Percentiles rank a stretch among this genome's conserved stretches.
These are phyloP conservation scores for Petunia hybrid DNA, from an alignment of 305 asterid species.

Conservation along the genomic window DNA sequence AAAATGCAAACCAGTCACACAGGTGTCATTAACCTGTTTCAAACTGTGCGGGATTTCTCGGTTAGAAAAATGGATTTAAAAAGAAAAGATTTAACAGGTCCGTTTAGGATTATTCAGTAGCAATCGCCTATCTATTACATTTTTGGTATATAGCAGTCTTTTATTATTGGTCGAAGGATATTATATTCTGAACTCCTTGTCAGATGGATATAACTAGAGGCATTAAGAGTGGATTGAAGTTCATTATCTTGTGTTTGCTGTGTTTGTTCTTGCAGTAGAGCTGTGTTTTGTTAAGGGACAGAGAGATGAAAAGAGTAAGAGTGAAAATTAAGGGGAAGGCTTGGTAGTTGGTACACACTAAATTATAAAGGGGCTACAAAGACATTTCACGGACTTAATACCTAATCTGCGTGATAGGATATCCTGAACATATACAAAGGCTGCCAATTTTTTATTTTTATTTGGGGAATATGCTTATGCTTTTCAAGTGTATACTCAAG, in stretches of 20 bases:
- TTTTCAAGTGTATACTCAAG: background rate
- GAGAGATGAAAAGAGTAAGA: constrained; percentile 18
- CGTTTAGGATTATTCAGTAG: background rate
- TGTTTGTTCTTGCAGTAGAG: background rate
- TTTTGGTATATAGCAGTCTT: background rate
- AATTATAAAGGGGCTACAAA: constrained; percentile 16
- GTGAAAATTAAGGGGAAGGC: background rate
- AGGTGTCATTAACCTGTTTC: no score
- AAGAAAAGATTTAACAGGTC: background rate
- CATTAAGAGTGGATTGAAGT: constrained; percentile 23
- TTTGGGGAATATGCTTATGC: constrained; percentile 13
- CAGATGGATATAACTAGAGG: constrained; percentile 16
- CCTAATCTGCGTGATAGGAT: constrained; percentile 11
- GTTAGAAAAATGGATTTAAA: no score
- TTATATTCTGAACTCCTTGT: background rate
- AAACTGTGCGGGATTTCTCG: no score
- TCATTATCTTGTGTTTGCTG: constrained; percentile 19
- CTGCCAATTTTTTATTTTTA: background rate
- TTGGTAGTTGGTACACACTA: background rate
- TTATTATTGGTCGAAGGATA: background rate
- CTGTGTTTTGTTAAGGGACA: background rate
- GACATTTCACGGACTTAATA: constrained; percentile 3
- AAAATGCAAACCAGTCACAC: no score
- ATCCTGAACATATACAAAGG: constrained; percentile 22
- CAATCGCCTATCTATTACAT: background rate